Evolutionary conservation across 148 eudicot species (phyloP).

Genomic region (Beta vulgaris): DNA sequence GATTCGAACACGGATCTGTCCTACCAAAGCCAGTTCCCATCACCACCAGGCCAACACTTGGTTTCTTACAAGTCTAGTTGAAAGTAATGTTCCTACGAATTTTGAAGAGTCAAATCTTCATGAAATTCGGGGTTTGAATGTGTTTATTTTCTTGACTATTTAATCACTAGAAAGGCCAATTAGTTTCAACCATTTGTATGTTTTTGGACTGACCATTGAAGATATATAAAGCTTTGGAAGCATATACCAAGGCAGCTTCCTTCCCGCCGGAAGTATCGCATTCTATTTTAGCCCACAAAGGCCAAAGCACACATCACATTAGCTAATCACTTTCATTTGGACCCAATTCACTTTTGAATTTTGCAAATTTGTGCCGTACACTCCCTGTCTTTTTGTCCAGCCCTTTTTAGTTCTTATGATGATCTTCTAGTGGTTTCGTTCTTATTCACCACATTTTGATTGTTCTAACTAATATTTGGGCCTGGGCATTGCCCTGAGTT

Average conservation of each 20-base stretch:
- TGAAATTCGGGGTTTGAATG: background rate
- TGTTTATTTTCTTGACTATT: conserved; percentile 15
- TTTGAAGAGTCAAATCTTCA: conserved; percentile 27
- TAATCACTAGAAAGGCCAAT: conserved; percentile 29
- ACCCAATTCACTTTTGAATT: background rate
- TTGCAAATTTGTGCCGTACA: conserved; percentile 17
- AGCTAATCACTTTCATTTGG: background rate
- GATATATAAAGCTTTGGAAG: conserved; percentile 11
- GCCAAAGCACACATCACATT: background rate
- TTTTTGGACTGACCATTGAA: background rate
- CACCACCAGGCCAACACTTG: no score
- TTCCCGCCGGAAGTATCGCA: conserved; percentile 12
- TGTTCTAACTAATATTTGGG: no score
- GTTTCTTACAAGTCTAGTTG: no score
- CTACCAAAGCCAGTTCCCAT: no score
- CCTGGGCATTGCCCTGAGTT: no score
- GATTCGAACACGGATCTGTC: no score
- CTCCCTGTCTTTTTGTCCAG: background rate
- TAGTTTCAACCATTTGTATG: conserved; percentile 17
- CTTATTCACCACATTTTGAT: no score
- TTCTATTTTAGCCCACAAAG: background rate
- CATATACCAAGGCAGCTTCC: conserved; percentile 17
- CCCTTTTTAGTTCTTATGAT: no score
- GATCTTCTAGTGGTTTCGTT: no score
- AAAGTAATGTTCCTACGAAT: conserved; percentile 24